Evolutionary conservation across 169 alveolate species (phyloP).

Genomic region (Plasmodium vivax): DNA sequence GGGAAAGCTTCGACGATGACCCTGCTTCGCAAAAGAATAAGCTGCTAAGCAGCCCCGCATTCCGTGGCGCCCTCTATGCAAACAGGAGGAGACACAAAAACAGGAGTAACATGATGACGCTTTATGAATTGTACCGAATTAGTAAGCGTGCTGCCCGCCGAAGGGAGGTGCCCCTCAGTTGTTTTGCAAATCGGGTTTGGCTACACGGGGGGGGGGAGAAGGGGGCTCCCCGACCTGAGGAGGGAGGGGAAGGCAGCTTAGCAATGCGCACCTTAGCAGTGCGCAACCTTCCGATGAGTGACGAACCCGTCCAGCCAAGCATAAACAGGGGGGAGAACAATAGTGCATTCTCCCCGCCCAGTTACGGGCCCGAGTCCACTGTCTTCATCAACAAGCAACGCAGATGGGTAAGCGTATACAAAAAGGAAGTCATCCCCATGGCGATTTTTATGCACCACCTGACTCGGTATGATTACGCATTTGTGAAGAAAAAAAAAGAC

Average conservation of each 20-base stretch:
- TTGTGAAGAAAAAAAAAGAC: not conserved
- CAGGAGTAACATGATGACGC: not conserved
- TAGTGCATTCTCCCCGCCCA: not conserved
- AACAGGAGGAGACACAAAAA: not conserved
- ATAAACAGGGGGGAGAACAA: not conserved
- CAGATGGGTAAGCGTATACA: not conserved
- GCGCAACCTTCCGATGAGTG: not conserved
- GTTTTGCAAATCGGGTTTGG: not conserved
- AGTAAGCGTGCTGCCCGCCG: not conserved
- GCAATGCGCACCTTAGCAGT: not conserved
- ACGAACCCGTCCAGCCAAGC: not conserved
- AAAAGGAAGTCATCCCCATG: not conserved
- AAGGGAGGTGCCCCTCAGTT: not conserved
- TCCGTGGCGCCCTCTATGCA: not conserved
- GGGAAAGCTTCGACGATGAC: not conserved
- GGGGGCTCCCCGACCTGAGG: not conserved
- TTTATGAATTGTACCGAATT: not conserved
- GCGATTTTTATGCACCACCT: constrained; percentile 1
- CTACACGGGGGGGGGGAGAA: not conserved
- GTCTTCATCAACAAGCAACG: constrained; percentile 2
- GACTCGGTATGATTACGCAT: constrained; percentile 16
- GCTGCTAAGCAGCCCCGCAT: not conserved
- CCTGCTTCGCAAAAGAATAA: not conserved
- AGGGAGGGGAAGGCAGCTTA: not conserved
- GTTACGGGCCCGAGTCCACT: not conserved